These are phyloP conservation scores for Lantana camara DNA, from an alignment of 257 asterid species.

Conservation along the genomic window DNA sequence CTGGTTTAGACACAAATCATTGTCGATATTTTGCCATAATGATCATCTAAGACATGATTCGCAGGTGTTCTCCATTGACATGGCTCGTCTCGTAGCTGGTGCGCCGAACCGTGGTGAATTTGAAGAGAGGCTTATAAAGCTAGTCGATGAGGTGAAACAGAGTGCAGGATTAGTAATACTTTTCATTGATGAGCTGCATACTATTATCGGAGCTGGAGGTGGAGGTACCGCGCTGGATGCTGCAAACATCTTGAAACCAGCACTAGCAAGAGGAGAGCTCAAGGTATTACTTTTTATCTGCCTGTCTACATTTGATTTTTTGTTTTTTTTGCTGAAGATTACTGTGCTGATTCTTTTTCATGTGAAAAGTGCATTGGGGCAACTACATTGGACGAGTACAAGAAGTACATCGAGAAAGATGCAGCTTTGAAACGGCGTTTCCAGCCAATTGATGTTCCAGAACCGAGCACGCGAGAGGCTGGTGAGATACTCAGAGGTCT, in stretches of 20 bases:
- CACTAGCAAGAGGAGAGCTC: constrained; percentile 29
- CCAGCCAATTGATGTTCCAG: constrained; percentile 48
- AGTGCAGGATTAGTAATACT: constrained; percentile 14
- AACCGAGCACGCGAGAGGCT: constrained; percentile 47
- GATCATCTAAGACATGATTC: background rate
- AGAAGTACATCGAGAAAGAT: constrained; percentile 55
- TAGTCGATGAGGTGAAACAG: constrained; percentile 27
- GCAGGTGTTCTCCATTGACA: constrained; percentile 24
- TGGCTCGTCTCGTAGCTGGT: constrained; percentile 27
- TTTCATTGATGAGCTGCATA: constrained; percentile 32
- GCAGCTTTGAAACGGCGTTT: constrained; percentile 53
- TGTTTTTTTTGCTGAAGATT: background rate
- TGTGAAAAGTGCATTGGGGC: constrained; percentile 71
- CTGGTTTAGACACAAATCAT: background rate
- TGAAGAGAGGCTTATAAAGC: constrained; percentile 19
- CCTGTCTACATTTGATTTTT: background rate
- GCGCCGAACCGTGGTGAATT: constrained; percentile 24
- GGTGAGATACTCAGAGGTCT: constrained; percentile 42
- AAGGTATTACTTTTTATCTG: background rate
- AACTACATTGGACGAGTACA: constrained; percentile 60
- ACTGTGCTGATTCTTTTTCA: background rate
- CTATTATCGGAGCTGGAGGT: constrained; percentile 30
- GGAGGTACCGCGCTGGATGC: constrained; percentile 20
- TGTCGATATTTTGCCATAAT: background rate
- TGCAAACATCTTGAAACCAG: constrained; percentile 28